phyloP scores from a whole-genome alignment of 2,329 filamentous ascomycete species.

The Monilinia laxa region DNA sequence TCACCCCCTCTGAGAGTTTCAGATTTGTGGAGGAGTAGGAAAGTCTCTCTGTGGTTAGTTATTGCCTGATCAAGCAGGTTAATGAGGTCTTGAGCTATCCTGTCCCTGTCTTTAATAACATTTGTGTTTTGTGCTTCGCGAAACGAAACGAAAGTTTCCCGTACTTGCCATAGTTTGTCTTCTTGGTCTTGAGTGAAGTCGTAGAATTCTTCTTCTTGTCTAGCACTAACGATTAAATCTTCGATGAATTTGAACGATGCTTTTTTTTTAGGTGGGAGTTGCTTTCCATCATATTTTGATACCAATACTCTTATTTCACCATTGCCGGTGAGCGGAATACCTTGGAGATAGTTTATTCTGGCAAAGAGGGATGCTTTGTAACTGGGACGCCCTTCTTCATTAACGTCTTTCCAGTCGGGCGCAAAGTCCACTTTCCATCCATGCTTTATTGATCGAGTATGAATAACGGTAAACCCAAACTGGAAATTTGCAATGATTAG shows the following conservation, averaged over 20 bases:
- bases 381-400: background rate
- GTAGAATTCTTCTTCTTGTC: conserved; percentile 3
- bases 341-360: background rate
- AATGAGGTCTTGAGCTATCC: background rate
- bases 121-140: background rate
- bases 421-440: background rate
- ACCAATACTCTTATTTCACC: background rate
- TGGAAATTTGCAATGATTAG: background rate
- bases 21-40: background rate
- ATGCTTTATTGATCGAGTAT: conserved; percentile 8
- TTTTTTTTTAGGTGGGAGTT: background rate
- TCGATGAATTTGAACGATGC: background rate
- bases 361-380: fast-evolving
- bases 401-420: background rate
- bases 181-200: background rate
- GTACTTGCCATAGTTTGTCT: background rate
- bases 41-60: background rate
- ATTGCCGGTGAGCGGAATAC: no score
- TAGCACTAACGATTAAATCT: background rate
- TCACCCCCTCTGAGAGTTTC: background rate
- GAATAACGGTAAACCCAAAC: conserved; percentile 4
- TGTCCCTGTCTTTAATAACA: background rate
- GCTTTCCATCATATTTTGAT: background rate
- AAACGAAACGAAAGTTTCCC: background rate
- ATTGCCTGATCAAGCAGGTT: background rate